phyloP scores from a whole-genome alignment of 2,329 filamentous ascomycete species.

The Xylariaceae sp. region DNA sequence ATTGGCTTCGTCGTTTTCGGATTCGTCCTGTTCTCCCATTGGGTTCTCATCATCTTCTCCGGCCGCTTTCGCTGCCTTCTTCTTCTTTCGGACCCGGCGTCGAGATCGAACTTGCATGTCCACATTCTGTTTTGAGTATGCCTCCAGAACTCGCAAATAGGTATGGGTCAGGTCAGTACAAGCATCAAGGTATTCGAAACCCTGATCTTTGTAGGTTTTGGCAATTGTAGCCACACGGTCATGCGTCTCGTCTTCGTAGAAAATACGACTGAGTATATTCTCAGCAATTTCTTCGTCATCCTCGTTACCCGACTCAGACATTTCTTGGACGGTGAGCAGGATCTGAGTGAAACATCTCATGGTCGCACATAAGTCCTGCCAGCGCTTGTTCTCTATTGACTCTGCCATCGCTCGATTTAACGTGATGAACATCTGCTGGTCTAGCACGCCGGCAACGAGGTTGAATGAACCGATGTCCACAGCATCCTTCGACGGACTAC shows the following conservation, averaged over 20 bases:
- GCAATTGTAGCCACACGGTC: slow-evolving; percentile 80
- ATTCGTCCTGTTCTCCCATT: slow-evolving; percentile 64
- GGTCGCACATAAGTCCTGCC: slow-evolving; percentile 80
- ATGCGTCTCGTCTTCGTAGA: slow-evolving; percentile 95
- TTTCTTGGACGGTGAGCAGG: slow-evolving; percentile 85
- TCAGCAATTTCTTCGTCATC: slow-evolving; percentile 98
- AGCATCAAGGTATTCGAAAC: slow-evolving; percentile 89
- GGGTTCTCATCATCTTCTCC: slow-evolving; percentile 45
- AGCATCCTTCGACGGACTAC: slow-evolving; percentile 38
- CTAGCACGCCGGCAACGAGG: slow-evolving; percentile 83
- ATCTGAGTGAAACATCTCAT: slow-evolving; percentile 97
- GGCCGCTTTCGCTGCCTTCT: slow-evolving; percentile 56
- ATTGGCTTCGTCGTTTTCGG: slow-evolving; percentile 67
- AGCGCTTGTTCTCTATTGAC: slow-evolving; percentile 77
- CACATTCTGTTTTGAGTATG: slow-evolving; percentile 90
- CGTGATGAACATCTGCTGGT: slow-evolving; percentile 91
- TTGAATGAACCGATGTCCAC: slow-evolving; percentile 74
- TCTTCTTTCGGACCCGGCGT: slow-evolving; percentile 69
- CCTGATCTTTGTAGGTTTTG: slow-evolving; percentile 86
- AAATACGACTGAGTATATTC: slow-evolving; percentile 94
- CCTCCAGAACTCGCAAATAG: slow-evolving; percentile 86
- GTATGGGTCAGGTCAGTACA: slow-evolving; percentile 88
- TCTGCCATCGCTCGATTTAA: slow-evolving; percentile 80
- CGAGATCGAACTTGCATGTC: slow-evolving; percentile 90
- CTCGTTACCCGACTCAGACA: slow-evolving; percentile 78